phyloP scores from a whole-genome alignment of 805 yeast species.

The Hanseniaspora osmophila region DNA sequence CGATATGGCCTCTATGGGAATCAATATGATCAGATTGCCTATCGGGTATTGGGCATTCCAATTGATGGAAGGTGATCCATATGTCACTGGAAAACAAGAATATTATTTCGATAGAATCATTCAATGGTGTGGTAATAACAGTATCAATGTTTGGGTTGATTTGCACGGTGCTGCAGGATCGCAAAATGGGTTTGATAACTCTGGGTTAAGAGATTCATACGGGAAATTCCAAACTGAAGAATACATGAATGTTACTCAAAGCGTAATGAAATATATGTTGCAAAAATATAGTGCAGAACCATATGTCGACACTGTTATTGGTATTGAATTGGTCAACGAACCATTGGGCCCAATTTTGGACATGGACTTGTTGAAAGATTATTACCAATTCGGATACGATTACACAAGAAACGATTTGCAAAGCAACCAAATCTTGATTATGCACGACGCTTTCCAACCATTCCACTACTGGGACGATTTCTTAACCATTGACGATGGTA shows the following conservation, averaged over 20 bases:
- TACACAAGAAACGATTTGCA: constrained; percentile 40
- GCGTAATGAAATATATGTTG: constrained; percentile 40
- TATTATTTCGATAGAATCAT: constrained; percentile 62
- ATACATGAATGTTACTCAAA: constrained; percentile 39
- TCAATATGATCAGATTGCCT: constrained; percentile 81
- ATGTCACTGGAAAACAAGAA: constrained; percentile 62
- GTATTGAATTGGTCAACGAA: constrained; percentile 78
- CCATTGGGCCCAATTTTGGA: constrained; percentile 67
- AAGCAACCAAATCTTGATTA: constrained; percentile 41
- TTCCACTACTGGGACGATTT: constrained; percentile 49
- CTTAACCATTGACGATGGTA: constrained; percentile 26
- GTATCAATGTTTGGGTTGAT: constrained; percentile 76
- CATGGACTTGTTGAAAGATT: constrained; percentile 42
- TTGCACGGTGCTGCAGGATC: constrained; percentile 95
- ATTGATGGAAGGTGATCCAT: constrained; percentile 55
- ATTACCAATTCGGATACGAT: constrained; percentile 48
- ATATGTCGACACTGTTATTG: constrained; percentile 61
- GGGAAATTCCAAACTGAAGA: constrained; percentile 34
- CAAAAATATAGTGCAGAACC: constrained; percentile 48
- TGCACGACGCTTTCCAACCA: constrained; percentile 73
- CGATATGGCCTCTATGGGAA: constrained; percentile 44
- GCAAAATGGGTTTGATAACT: constrained; percentile 91
- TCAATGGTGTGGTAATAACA: constrained; percentile 51
- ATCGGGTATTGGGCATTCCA: constrained; percentile 90
- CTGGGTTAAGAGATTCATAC: constrained; percentile 59